Conservation (phyloP, 495 filamentous ascomycete genomes). For the Barbatosphaeria neglecta region DNA sequence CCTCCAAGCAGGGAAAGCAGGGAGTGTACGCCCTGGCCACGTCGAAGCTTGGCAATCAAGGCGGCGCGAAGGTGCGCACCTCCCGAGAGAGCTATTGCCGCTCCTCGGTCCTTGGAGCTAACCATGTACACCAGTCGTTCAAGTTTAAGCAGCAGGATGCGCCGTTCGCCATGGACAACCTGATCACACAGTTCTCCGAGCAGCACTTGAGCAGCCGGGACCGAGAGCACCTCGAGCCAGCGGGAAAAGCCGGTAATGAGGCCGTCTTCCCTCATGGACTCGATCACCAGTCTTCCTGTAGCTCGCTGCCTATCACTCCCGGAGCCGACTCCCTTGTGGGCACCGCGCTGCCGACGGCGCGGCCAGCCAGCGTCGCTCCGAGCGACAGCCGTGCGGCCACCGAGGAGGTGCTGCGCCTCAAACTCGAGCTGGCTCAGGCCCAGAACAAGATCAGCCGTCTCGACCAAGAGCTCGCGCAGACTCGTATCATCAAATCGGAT, state of each 20-base stretch:
- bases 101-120: slow-evolving; percentile 4
- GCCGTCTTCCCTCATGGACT: slow-evolving; percentile 17
- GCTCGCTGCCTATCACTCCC: slow-evolving; percentile 45
- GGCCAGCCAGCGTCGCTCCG: slow-evolving; percentile 32
- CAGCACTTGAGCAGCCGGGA: slow-evolving; percentile 47
- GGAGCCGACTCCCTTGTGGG: slow-evolving; percentile 40
- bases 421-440: slow-evolving; percentile 69
- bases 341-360: slow-evolving; percentile 30
- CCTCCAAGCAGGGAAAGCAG: too few species aligned
- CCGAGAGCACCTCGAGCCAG: slow-evolving; percentile 40
- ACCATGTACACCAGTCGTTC: slow-evolving; percentile 32
- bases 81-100: background rate
- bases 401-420: slow-evolving; percentile 39
- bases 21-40: slow-evolving; percentile 29
- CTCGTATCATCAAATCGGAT: slow-evolving; percentile 43
- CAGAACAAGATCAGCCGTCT: slow-evolving; percentile 70
- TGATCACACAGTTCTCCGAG: slow-evolving; percentile 56
- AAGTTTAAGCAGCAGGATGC: slow-evolving; percentile 33
- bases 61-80: slow-evolving; percentile 27
- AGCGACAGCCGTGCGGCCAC: slow-evolving; percentile 14
- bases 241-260: slow-evolving; percentile 33
- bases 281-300: slow-evolving; percentile 37
- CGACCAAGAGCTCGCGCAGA: slow-evolving; percentile 73
- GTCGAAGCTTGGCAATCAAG: slow-evolving; percentile 39
- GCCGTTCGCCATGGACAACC: slow-evolving; percentile 41